Evolutionary conservation across 345 rosid genomes (phyloP), one percentile per base, ranked within the genome.

Genomic region (Moricandia arvensis): DNA sequence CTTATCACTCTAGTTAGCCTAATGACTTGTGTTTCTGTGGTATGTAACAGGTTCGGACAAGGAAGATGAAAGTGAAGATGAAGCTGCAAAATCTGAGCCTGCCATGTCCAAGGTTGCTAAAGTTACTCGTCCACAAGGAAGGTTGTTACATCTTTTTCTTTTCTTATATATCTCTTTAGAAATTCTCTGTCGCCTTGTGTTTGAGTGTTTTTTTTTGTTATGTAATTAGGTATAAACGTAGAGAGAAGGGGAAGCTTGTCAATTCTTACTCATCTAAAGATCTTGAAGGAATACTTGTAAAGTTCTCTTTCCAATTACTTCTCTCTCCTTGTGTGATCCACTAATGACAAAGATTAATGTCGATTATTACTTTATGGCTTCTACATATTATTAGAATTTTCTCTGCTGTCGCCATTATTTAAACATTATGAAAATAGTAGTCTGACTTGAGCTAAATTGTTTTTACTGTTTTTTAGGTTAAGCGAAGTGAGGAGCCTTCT

Each of bases 161-260:
- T 8, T 68, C 13, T 30, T 64, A 7, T 62, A 7, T 53, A 57
- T 2, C 33, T 18, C 11, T 59, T 11, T 30, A 15, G 18, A 15
- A 8, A 34, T 21, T 30, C 4, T 4, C 11, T 69, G 51, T 18
- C 41, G 35, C 2, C 18, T 9, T 35, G 59, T 43, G 11, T 59
- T 63, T 8, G 61, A 37, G 7, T 34, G 30, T 30, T 64, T 4
- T 15, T 65, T 15, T 2, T 49, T 47, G 8, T n/a, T 18, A 10
- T 59, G 54, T 35, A 63, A 11, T 70, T 75, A 90, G 96, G 81
- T 95, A 92, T 74, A 81, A 85, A 72, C 92, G 79, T 75, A 87
- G 99, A 83, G 99, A 95, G 81, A 86, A 82, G 53, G 99, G 91
- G 76, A 95, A 95, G 88, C 89, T 77, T 82, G 99, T 92, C 31